A percentile compares a stretch with the other conserved stretches of the same genome.
Evolutionary conservation across 352 stramenopile species (phyloP).

Genomic region (Albugo candida): DNA sequence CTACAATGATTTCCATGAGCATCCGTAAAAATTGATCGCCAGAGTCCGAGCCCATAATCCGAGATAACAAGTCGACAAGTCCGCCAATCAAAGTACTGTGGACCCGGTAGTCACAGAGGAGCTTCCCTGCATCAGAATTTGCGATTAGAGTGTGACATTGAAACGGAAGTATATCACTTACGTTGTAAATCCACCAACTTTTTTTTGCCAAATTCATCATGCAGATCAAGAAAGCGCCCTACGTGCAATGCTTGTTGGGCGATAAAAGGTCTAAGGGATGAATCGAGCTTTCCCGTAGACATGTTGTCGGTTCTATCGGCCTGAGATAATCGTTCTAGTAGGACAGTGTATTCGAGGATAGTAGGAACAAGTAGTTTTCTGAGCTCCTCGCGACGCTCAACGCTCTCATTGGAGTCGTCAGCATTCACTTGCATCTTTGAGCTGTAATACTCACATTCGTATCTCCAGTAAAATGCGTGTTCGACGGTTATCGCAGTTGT

Average conservation of each 20-base stretch:
- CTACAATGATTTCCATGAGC: slow-evolving; percentile 51
- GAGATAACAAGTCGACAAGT: slow-evolving; percentile 60
- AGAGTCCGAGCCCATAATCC: slow-evolving; percentile 39
- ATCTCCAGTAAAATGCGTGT: slow-evolving; percentile 58
- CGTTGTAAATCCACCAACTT: slow-evolving; percentile 5
- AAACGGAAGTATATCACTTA: no score
- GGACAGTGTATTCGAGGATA: slow-evolving; percentile 40
- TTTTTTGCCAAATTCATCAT: slow-evolving; percentile 61
- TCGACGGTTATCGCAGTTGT: slow-evolving; percentile 21
- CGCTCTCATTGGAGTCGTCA: slow-evolving; percentile 24
- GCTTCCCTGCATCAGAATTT: slow-evolving; percentile 17
- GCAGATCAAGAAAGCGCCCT: slow-evolving; percentile 46
- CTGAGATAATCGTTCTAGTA: no score
- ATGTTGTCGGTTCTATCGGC: slow-evolving; percentile 15
- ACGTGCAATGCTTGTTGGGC: slow-evolving; percentile 43
- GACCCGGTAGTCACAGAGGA: slow-evolving; percentile 30
- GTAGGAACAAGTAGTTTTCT: slow-evolving; percentile 27
- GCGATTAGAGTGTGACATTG: no score
- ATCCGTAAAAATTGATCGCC: slow-evolving; percentile 65
- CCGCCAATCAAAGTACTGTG: slow-evolving; percentile 34
- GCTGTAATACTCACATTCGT: slow-evolving; percentile 60
- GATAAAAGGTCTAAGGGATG: slow-evolving; percentile 35
- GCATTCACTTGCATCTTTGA: not conserved
- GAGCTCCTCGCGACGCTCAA: slow-evolving; percentile 14
- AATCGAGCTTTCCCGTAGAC: slow-evolving; percentile 19